Base-by-base conservation (phyloP, 1,284 basidiomycete genomes). In the Moesziomyces sp. region DNA sequence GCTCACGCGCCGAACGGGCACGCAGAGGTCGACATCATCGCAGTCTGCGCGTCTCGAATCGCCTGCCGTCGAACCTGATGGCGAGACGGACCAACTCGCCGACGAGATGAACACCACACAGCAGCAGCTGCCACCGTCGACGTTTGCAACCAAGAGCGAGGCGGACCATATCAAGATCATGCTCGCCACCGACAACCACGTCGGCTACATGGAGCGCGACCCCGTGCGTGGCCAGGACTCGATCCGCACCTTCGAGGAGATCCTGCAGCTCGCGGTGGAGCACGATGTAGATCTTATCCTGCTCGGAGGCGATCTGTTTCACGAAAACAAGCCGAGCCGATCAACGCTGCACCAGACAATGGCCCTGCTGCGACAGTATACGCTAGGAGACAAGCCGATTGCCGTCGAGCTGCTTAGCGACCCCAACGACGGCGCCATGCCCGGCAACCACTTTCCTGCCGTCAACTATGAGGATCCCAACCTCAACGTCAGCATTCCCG, bases 381-480 rank as follows among this genome's bases (percentile, higher is more conserved):
- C 93, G 0, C 81, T 98, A 58, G 92, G 93, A 11, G 90, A 96
- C 82, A 91, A 90, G 78, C 93, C 96, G 0, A 88, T 99, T 19
- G 88, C 92, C 81, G 86, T 99, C 18, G 93, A 99, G 85, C 88
- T 99, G 30, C 84, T 98, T 66, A 96, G 93, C 80, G 93, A 98
- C 84, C 93, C 95, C 0, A 89, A 91, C 65, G 96, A 94, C 24
- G 91, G 91, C 73, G 57, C 62, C 9, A 52, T 65, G 21, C 57
- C 61, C 9, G 46, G 51, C 26, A 59, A 35, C 10, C 23, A 64
- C 26, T 99, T 98, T 81, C 96, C 97, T 3, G 92, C 93, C 0
- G 87, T 99, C 75, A 99, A 99, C 84, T 99, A 99, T 81, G 94
- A 99, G 85, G 97, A 99, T 81, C 90, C 91, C 0, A 98, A 99